A percentile compares a stretch with the other conserved stretches of the same genome.
These are phyloP conservation scores for Holtermannia corniformis DNA, from an alignment of 768 basidiomycete genomes.

Conservation along the genomic window DNA sequence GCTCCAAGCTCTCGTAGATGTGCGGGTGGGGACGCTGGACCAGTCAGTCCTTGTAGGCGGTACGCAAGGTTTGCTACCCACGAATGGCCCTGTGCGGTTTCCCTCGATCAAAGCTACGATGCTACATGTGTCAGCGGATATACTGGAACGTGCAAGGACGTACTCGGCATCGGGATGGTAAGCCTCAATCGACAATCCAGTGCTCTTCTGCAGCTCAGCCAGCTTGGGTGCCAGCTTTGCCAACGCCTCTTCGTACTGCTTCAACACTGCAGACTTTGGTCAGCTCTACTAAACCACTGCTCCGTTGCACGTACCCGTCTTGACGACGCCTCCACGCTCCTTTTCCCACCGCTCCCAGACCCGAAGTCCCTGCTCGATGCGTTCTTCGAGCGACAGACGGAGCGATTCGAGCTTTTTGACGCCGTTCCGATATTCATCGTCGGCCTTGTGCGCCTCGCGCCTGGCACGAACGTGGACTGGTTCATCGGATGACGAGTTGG, in stretches of 20 bases:
- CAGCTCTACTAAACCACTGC: not conserved
- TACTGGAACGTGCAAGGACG: conserved; percentile 26
- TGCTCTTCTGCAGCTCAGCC: conserved; percentile 57
- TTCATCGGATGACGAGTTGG: conserved; percentile 47
- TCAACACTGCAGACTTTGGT: conserved; percentile 50
- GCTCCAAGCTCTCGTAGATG: conserved; percentile 58
- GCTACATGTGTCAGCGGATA: conserved; percentile 5
- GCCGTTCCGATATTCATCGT: conserved; percentile 65
- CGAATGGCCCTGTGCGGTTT: conserved; percentile 85
- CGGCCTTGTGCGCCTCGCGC: conserved; percentile 69
- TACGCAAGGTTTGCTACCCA: conserved; percentile 1
- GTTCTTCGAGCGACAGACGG: conserved; percentile 74
- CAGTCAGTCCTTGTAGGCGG: not conserved
- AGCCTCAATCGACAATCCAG: conserved; percentile 64
- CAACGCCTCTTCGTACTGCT: conserved; percentile 77
- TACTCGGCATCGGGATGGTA: conserved; percentile 79
- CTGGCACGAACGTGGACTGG: conserved; percentile 62
- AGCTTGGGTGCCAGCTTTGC: conserved; percentile 61
- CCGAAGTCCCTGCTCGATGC: conserved; percentile 72
- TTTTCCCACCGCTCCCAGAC: conserved; percentile 73
- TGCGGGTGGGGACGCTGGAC: conserved; percentile 59
- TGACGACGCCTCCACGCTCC: conserved; percentile 71
- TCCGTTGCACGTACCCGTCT: conserved; percentile 51
- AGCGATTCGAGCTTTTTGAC: conserved; percentile 77
- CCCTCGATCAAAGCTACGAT: conserved; percentile 70